Conservation (phyloP, 257 asterid species). For the Solanum ossicruentum region DNA sequence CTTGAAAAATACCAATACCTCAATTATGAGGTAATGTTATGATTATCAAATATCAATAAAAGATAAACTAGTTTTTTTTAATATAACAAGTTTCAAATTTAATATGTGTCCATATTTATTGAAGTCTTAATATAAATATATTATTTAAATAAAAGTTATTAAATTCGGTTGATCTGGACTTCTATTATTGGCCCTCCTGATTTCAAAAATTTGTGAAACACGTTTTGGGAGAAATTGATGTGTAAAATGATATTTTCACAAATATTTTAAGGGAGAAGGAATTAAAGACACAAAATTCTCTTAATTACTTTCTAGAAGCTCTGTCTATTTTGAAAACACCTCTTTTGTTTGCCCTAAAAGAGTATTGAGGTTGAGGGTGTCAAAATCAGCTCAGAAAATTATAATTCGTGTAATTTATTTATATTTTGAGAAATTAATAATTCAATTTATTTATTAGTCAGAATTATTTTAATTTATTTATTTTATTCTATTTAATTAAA, state of each 20-base stretch:
- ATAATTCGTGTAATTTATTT: too few relatives aligned
- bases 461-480: background rate
- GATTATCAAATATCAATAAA: background rate
- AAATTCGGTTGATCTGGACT: background rate
- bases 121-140: background rate
- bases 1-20: background rate
- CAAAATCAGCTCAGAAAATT: too few relatives aligned
- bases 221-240: background rate
- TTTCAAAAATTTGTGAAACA: background rate
- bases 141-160: background rate
- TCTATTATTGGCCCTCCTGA: background rate
- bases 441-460: too few relatives aligned
- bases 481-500: background rate
- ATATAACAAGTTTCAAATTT: background rate
- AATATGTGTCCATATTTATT: background rate
- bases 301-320: background rate
- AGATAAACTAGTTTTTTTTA: too few relatives aligned
- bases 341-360: background rate
- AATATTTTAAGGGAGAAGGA: background rate
- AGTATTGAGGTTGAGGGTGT: too few relatives aligned
- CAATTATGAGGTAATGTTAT: background rate
- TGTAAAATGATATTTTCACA: background rate
- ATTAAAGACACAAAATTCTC: background rate
- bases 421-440: too few relatives aligned
- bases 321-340: background rate